These are phyloP conservation scores for Penicillium sp. DNA, from an alignment of 2,329 filamentous ascomycete species.

Conservation along the genomic window DNA sequence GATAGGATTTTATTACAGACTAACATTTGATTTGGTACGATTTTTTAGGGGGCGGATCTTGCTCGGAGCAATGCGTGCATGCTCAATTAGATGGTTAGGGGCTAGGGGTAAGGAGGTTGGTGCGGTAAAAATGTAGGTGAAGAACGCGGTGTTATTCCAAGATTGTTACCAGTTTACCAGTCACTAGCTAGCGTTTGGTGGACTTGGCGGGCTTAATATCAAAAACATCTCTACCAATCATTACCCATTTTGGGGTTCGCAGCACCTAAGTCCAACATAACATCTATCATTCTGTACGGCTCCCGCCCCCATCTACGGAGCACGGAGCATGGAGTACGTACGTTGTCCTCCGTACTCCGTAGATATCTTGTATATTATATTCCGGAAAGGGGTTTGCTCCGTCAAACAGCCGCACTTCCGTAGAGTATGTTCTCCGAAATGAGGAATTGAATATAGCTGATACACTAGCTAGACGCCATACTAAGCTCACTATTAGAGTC, in stretches of 20 bases:
- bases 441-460: not conserved
- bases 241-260: not conserved
- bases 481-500: slow-evolving; percentile 5
- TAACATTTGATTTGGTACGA: slow-evolving; percentile 1
- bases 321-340: not conserved
- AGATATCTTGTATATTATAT: not conserved
- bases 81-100: slow-evolving; percentile 1
- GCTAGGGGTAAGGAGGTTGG: not conserved
- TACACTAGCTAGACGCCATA: not conserved
- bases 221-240: not conserved
- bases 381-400: not conserved
- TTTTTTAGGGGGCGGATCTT: not conserved
- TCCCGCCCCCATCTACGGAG: no score
- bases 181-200: not conserved
- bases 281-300: no score
- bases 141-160: no score
- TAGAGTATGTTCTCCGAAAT: not conserved
- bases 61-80: not conserved
- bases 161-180: not conserved
- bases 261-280: no score
- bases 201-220: not conserved
- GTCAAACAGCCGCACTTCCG: not conserved
- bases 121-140: not conserved
- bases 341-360: not conserved
- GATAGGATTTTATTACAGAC: not conserved